phyloP scores from a whole-genome alignment of 2,329 filamentous ascomycete genomes.

The Diaporthe citriasiana region DNA sequence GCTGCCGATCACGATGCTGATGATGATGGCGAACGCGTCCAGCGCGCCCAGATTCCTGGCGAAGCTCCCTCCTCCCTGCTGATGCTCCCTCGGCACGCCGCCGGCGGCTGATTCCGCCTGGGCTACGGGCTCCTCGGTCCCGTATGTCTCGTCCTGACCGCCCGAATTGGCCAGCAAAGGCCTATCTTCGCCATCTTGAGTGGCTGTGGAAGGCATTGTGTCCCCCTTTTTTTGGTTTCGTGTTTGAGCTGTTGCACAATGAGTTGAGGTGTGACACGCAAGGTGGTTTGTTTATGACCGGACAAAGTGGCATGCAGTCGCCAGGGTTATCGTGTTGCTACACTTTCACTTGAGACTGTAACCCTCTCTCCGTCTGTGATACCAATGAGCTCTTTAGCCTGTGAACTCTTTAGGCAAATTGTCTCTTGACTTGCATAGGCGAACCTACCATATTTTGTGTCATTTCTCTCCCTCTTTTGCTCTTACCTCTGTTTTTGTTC shows the following conservation, averaged over 20 bases:
- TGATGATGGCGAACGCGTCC: constrained; percentile 71
- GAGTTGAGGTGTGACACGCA: not conserved
- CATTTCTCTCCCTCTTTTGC: not conserved
- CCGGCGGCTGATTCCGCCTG: constrained; percentile 11
- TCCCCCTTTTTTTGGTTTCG: not conserved
- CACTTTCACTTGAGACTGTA: not conserved
- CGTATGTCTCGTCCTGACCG: constrained; percentile 11
- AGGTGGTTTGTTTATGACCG: not conserved
- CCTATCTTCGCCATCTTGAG: constrained; percentile 17
- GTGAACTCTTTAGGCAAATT: not conserved
- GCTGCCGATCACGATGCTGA: constrained; percentile 75
- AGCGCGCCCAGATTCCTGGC: constrained; percentile 60
- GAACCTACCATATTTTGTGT: not conserved
- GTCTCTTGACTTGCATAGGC: too few species aligned
- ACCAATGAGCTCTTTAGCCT: not conserved
- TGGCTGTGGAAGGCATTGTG: constrained; percentile 25
- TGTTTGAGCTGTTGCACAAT: not conserved
- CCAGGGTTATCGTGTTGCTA: constrained; percentile 4
- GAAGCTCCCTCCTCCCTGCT: constrained; percentile 50
- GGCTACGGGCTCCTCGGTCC: constrained; percentile 12
- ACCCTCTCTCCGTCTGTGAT: not conserved
- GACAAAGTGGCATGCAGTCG: not conserved
- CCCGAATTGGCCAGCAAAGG: constrained; percentile 13
- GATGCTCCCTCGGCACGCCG: constrained; percentile 21
- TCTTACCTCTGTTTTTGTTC: not conserved